A percentile compares a stretch with the other conserved stretches of the same genome.
Evolutionary conservation across 2,329 filamentous ascomycete genomes (phyloP).

Genomic region (Lithohypha guttulata): DNA sequence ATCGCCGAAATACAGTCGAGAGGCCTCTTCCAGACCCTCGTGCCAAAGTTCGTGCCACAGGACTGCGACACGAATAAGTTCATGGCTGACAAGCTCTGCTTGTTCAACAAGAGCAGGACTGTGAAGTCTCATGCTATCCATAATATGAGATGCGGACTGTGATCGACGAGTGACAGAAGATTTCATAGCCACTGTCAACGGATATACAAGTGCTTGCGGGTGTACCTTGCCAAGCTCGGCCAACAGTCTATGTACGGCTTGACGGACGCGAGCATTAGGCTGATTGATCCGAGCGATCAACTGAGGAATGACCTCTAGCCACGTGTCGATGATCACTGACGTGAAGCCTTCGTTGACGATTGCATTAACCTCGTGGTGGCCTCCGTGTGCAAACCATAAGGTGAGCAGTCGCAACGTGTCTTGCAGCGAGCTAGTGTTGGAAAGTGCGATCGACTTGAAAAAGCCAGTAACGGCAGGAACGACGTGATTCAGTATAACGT

Average conservation of each 20-base stretch:
- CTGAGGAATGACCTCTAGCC: conserved; percentile 96
- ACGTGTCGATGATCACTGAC: conserved; percentile 90
- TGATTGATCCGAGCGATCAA: conserved; percentile 96
- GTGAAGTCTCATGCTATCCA: conserved; percentile 96
- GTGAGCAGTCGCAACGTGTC: conserved; percentile 88
- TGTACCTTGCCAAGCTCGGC: conserved; percentile 88
- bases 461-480: conserved; percentile 92
- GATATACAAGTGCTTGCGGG: conserved; percentile 92
- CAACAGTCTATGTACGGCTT: conserved; percentile 83
- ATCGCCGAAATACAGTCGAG: conserved; percentile 90
- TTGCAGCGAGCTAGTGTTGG: conserved; percentile 82
- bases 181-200: conserved; percentile 95
- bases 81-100: conserved; percentile 87
- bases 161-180: conserved; percentile 77
- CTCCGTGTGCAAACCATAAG: conserved; percentile 91
- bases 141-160: conserved; percentile 80
- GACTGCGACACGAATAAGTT: conserved; percentile 92
- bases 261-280: conserved; percentile 75
- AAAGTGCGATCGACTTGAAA: conserved; percentile 92
- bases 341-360: conserved; percentile 85
- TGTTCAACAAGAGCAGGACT: conserved; percentile 88
- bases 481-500: conserved; percentile 63
- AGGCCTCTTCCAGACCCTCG: conserved; percentile 93
- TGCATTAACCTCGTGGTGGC: conserved; percentile 73
- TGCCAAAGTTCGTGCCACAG: conserved; percentile 99